phyloP scores from a whole-genome alignment of 2,329 filamentous ascomycete species.

The Diaporthe sp. region DNA sequence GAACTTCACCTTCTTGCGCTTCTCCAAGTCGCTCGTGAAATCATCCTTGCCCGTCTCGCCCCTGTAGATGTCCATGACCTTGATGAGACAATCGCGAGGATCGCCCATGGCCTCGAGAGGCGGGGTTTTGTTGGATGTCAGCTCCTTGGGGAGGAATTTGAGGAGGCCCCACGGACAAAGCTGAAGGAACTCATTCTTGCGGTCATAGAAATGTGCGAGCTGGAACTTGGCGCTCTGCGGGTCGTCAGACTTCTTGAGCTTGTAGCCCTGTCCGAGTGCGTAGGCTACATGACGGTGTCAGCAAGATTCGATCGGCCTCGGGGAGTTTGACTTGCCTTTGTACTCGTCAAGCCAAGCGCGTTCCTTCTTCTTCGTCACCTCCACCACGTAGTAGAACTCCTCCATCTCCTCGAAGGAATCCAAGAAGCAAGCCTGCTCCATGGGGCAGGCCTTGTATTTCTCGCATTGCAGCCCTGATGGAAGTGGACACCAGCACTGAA shows the following conservation, averaged over 20 bases:
- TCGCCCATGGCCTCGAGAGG: background rate
- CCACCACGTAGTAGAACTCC: constrained; percentile 44
- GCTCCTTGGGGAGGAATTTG: background rate
- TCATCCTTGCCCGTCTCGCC: background rate
- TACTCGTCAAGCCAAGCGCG: background rate
- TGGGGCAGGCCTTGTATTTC: constrained; percentile 36
- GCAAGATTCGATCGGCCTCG: background rate
- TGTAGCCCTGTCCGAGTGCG: background rate
- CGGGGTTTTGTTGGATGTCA: rapidly evolving
- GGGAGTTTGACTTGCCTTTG: background rate
- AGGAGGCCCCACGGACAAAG: background rate
- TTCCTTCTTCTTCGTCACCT: background rate
- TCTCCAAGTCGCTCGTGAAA: background rate
- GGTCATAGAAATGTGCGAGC: constrained; percentile 25
- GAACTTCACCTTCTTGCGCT: constrained; percentile 10
- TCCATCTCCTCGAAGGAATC: constrained; percentile 42
- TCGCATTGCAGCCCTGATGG: background rate
- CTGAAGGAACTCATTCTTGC: constrained; percentile 25
- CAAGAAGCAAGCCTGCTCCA: constrained; percentile 38
- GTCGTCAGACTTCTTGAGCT: background rate
- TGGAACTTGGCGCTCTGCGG: background rate
- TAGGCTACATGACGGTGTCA: background rate
- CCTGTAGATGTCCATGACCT: background rate
- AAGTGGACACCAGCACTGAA: constrained; percentile 22
- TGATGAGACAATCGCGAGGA: constrained; percentile 7